Base-by-base conservation (phyloP, 2,329 filamentous ascomycete genomes). In the Aureobasidium lini region DNA sequence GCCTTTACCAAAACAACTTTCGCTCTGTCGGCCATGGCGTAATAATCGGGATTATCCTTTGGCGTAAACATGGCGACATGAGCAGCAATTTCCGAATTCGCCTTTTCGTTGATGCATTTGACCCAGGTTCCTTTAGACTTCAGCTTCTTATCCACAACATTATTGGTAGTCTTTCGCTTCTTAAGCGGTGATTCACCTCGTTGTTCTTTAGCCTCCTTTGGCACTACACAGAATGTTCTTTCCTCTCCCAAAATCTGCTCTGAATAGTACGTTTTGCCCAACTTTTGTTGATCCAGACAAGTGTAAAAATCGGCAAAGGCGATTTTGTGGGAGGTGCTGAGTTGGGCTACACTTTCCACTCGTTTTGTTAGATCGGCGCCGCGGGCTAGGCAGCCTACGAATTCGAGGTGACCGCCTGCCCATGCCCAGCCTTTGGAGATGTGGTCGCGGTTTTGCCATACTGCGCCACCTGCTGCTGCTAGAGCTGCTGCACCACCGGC, bases 231-330 rank as follows among this genome's bases (percentile, higher is more conserved):
- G 71, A 97, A 99, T 0, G 93, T 97, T 66, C 94, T 81, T 63
- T 92, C 80, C 53, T 81, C 83, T 1, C 86, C 86, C 16, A 88
- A 72, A 37, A 89, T 80, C 77, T 57, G 82, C 75, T 72, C 86
- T 70, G 71, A 73, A 69, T 72, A 76, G 61, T 74, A 80, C 67
- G 73, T 81, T 77, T 68, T 79, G 67, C 54, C 75, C 66, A 63
- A 75, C 66, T 67, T 75, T 13, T 83, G 85, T 67, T 82, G 80
- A 1, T 91, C 92, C 29, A 99, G 82, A 31, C 86, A 82, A 4
- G 90, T 96, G 73, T 96, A 96, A 60, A 96, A 79, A 69, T 96
- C 94, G 13, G 85, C 85, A 69, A 92, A 95, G 2, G 89, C 88
- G 13, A 96, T 80, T 11, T 79, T 80, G 13, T 89, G 80, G 60